phyloP scores from a whole-genome alignment of 169 alveolate genomes.

The Plasmodium fragile region DNA sequence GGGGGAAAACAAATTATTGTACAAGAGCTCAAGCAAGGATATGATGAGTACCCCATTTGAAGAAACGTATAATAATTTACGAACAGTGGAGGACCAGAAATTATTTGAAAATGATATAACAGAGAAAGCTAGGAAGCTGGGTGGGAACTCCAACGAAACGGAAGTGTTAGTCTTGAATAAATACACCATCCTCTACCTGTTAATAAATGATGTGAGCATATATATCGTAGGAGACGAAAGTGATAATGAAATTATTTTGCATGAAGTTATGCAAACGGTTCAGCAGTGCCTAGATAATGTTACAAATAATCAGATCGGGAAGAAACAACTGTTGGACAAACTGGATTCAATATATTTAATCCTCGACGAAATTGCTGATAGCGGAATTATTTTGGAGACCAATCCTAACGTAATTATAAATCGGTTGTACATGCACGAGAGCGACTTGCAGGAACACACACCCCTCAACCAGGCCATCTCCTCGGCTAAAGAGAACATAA shows the following conservation, averaged over 20 bases:
- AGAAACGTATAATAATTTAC: conserved; percentile 39
- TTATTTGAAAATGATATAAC: conserved; percentile 19
- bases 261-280: conserved; percentile 80
- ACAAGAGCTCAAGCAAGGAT: conserved; percentile 23
- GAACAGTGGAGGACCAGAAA: conserved; percentile 48
- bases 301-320: conserved; percentile 79
- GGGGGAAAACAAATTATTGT: conserved; percentile 25
- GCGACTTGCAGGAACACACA: conserved; percentile 46
- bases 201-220: conserved; percentile 30
- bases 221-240: conserved; percentile 79
- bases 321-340: conserved; percentile 76
- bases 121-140: conserved; percentile 67
- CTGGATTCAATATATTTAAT: conserved; percentile 81
- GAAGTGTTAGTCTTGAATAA: conserved; percentile 53
- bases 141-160: conserved; percentile 71
- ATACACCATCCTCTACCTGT: conserved; percentile 59
- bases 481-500: conserved; percentile 63
- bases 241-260: conserved; percentile 80
- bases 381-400: conserved; percentile 79
- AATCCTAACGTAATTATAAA: conserved; percentile 31
- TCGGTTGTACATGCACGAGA: conserved; percentile 50
- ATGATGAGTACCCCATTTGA: conserved; percentile 9
- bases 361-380: conserved; percentile 85
- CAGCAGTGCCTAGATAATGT: conserved; percentile 71
- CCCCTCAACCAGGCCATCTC: conserved; percentile 68